These are phyloP conservation scores for Venturia aucupariae DNA, from an alignment of 2,329 filamentous ascomycete genomes.

Conservation along the genomic window DNA sequence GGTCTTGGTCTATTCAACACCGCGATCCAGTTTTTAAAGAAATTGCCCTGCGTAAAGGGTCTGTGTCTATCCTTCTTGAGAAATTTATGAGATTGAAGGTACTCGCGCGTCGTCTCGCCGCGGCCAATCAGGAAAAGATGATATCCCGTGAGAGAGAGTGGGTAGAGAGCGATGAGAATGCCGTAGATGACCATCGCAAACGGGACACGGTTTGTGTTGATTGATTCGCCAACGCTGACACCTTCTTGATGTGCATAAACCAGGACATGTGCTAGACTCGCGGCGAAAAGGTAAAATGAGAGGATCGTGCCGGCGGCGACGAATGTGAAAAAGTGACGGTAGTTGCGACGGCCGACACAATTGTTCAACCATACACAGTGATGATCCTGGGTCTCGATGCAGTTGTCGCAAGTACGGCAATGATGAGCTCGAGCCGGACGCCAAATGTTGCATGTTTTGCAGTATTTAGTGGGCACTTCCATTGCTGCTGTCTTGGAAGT, in stretches of 20 bases:
- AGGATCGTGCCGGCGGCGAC: slow-evolving; percentile 71
- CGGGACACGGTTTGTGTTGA: slow-evolving; percentile 63
- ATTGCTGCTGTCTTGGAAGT: slow-evolving; percentile 71
- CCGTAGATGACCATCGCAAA: slow-evolving; percentile 87
- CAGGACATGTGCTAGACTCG: slow-evolving; percentile 71
- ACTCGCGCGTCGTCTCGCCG: slow-evolving; percentile 92
- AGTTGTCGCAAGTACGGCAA: slow-evolving; percentile 94
- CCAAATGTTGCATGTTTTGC: slow-evolving; percentile 96
- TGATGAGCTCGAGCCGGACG: slow-evolving; percentile 91
- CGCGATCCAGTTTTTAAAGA: slow-evolving; percentile 68
- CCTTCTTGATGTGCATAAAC: slow-evolving; percentile 55
- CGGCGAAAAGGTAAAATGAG: slow-evolving; percentile 63
- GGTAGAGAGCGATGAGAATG: slow-evolving; percentile 66
- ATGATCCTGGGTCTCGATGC: slow-evolving; percentile 93
- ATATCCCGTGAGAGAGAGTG: slow-evolving; percentile 73
- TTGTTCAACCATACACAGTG: slow-evolving; percentile 99
- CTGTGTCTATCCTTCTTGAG: slow-evolving; percentile 82
- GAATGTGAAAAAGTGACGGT: slow-evolving; percentile 95
- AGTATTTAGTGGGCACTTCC: slow-evolving; percentile 97
- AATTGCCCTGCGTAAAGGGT: slow-evolving; percentile 72
- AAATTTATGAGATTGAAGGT: slow-evolving; percentile 94
- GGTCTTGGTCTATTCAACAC: slow-evolving; percentile 77
- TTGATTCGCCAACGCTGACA: slow-evolving; percentile 59
- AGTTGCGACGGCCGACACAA: slow-evolving; percentile 92
- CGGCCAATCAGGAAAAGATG: slow-evolving; percentile 85